Base-by-base conservation (phyloP, 495 filamentous ascomycete species). In the Neurospora sp. region DNA sequence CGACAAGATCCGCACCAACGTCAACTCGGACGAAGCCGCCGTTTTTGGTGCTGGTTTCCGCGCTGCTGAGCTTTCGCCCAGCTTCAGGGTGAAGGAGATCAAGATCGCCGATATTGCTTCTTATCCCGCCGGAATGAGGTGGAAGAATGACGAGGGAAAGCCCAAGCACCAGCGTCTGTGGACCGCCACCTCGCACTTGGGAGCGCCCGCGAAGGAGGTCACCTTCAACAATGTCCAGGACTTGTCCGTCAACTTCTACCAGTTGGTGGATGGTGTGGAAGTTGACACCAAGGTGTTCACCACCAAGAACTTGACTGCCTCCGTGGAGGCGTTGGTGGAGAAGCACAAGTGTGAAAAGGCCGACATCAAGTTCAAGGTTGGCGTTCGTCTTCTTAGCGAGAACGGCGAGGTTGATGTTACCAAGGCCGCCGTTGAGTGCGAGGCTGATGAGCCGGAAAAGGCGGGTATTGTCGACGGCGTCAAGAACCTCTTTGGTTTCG, bases 31-130 rank as follows among this genome's bases (percentile, higher is more conserved):
- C 80, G 96, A 99, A 83, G 90, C 96, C 18, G 96, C 96, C 69
- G 96, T 97, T 18, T 97, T 99, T 82, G 96, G 96, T 76, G 96
- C 96, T 70, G 94, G 93, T 23, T 98, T 98, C 86, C 93, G 93
- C 79, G 96, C 92, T 39, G 96, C 96, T 69, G 90, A 90, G 74
- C 86, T 98, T 70, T 96, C 92, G 82, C 93, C 94, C 42, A 94
- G 90, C 78, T 99, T 99, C 88, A 90, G 92, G 70, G 96, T 99
- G 77, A 99, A 97, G 86, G 96, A 98, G 77, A 98, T 99, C 74
- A 87, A 92, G 71, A 87, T 91, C 62, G 87, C 82, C 71, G 96
- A 99, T 74, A 87, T 84, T 18, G 90, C 93, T 41, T 82, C 82
- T 20, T 97, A 96, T 79, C 84, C 91, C 7, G 86, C 92, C 42